Evolutionary conservation across 2,329 filamentous ascomycete species (phyloP).

Genomic region (Metarhizium humberi): DNA sequence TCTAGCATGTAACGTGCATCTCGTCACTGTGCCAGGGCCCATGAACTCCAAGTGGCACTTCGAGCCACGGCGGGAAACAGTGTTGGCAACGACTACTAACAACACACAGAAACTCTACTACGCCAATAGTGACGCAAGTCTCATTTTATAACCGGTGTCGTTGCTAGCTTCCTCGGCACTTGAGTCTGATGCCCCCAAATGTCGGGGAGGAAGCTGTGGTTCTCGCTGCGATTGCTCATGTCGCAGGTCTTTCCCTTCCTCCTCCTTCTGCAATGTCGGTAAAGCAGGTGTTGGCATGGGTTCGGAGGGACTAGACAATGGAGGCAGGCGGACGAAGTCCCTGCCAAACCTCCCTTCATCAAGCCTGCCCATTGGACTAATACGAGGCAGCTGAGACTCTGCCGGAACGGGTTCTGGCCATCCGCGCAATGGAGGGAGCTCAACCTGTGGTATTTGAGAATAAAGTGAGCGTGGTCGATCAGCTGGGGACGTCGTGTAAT

Average conservation of each 20-base stretch:
- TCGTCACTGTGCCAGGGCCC: no score
- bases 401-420: neutral
- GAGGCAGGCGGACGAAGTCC: neutral
- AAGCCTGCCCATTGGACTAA: neutral
- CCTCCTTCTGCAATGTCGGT: neutral
- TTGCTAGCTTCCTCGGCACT: neutral
- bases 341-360: neutral
- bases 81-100: neutral
- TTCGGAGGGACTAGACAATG: neutral
- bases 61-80: neutral
- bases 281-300: neutral
- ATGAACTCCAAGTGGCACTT: no score
- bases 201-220: neutral
- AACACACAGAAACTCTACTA: neutral
- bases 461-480: neutral
- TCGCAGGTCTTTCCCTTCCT: neutral
- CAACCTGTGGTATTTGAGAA: neutral
- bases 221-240: neutral
- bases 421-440: constrained; percentile 3
- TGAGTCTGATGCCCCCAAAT: neutral
- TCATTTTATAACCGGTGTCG: neutral
- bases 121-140: neutral
- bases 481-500: constrained; percentile 3
- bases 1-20: no score
- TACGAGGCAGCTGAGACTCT: neutral